A percentile compares a stretch with the other conserved stretches of the same genome.
Evolutionary conservation across 2,329 filamentous ascomycete genomes (phyloP).

Genomic region (Trichoderma pleuroti): DNA sequence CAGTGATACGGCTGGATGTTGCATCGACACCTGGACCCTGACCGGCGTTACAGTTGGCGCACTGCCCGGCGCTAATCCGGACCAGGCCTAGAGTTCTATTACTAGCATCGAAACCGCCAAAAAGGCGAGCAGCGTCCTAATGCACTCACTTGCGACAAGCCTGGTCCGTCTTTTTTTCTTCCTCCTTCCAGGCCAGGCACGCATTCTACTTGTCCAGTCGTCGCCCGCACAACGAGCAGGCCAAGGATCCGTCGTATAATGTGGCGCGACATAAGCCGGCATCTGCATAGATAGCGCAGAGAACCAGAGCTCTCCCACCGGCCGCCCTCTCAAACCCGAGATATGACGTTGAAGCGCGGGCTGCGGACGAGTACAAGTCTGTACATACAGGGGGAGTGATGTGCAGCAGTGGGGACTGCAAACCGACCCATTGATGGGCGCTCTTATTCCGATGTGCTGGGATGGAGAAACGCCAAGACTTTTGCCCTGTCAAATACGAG

Average conservation of each 20-base stretch:
- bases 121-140: constrained; percentile 6
- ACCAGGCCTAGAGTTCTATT: background rate
- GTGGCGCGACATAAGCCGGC: background rate
- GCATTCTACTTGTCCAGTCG: background rate
- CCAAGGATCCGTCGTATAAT: background rate
- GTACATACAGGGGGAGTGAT: background rate
- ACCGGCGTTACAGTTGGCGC: constrained; percentile 5
- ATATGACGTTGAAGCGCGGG: background rate
- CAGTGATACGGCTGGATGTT: background rate
- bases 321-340: background rate
- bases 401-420: constrained; percentile 11
- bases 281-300: background rate
- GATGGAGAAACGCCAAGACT: constrained; percentile 10
- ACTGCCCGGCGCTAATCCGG: background rate
- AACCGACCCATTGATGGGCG: constrained; percentile 14
- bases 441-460: constrained; percentile 14
- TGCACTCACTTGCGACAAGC: constrained; percentile 12
- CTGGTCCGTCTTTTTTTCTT: background rate
- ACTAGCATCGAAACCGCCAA: background rate
- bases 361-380: background rate
- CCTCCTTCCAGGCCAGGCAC: background rate
- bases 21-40: constrained; percentile 4
- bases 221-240: background rate
- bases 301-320: background rate
- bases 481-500: constrained; percentile 15